Conservation (phyloP, 768 basidiomycete genomes). For the Macrolepiota albuminosa region DNA sequence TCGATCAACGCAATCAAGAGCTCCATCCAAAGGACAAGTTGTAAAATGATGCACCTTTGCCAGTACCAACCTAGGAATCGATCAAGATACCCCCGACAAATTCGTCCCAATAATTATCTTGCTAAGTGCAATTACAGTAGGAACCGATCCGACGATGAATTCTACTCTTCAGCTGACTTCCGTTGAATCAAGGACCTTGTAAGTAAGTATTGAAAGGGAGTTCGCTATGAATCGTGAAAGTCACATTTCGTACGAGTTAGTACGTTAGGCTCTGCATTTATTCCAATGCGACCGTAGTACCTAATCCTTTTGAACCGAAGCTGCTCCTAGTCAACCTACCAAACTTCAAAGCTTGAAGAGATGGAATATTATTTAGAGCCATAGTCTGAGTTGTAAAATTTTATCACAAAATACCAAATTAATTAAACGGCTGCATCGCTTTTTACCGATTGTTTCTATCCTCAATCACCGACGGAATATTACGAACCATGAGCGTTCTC, state of each 20-base stretch:
- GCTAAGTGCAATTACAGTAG: too few relatives aligned
- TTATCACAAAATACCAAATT: background rate
- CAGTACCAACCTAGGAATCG: background rate
- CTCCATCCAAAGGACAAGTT: background rate
- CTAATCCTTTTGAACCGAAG: background rate
- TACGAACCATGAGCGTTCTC: conserved; percentile 70
- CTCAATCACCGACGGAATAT: background rate
- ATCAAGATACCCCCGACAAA: too few relatives aligned
- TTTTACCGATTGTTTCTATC: background rate
- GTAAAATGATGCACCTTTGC: background rate
- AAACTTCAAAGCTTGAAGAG: background rate
- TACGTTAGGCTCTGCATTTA: background rate
- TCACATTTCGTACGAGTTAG: background rate
- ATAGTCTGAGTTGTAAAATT: background rate
- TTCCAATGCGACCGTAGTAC: background rate
- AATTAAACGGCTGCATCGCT: background rate
- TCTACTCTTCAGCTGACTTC: background rate
- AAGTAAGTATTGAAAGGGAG: background rate
- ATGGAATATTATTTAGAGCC: background rate
- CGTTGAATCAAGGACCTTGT: background rate
- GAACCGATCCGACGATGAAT: background rate
- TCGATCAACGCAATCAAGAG: background rate
- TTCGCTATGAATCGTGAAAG: background rate
- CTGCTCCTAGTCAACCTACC: background rate
- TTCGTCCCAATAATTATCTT: background rate